Evolutionary conservation across 2,329 filamentous ascomycete species (phyloP), one percentile per base, ranked within the genome.

Genomic region (Plectosphaerella cucumerina): DNA sequence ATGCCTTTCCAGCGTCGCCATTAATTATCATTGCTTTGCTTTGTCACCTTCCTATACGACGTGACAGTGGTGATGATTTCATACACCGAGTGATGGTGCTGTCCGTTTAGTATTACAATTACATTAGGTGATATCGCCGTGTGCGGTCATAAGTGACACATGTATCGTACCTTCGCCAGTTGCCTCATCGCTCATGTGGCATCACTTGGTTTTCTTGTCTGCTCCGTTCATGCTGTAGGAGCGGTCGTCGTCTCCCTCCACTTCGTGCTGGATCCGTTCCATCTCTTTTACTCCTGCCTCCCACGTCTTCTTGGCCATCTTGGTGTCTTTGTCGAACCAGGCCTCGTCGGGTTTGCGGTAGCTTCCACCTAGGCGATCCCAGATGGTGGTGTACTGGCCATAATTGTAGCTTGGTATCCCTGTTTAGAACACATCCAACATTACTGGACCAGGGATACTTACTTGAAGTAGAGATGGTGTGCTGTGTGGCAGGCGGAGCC

Each of bases 401-500:
- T 89, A 90, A 67, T 90, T 90, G 72, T 55, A 59, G 49, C 57
- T 59, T 73, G 89, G 88, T 76, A 89, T 89, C 8, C 12, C 15
- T 6, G 39, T 17, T 39, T n/a, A 39, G 35, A 11, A 39, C 14
- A n/a, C n/a, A n/a, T n/a, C n/a, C n/a, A n/a, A n/a, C n/a, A n/a
- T n/a, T n/a, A n/a, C n/a, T n/a, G n/a, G n/a, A n/a, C n/a, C n/a
- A 31, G 12, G 12, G 6, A 11, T 11, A 44, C 55, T 50, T 48
- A 57, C 54, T 57, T 57, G 44, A 57, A 57, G 48, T 57, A 56
- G 37, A 91, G 70, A 66, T 97, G 93, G 70, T 97, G 93, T 2
- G 73, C 65, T 5, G 70, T 71, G 79, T 97, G 93, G 77, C 93
- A 97, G 23, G 93, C 93, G 12, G 93, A 91, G 48, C 93, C 93